Base-by-base conservation (phyloP, 169 alveolate genomes). In the Cryptosporidium felis region DNA sequence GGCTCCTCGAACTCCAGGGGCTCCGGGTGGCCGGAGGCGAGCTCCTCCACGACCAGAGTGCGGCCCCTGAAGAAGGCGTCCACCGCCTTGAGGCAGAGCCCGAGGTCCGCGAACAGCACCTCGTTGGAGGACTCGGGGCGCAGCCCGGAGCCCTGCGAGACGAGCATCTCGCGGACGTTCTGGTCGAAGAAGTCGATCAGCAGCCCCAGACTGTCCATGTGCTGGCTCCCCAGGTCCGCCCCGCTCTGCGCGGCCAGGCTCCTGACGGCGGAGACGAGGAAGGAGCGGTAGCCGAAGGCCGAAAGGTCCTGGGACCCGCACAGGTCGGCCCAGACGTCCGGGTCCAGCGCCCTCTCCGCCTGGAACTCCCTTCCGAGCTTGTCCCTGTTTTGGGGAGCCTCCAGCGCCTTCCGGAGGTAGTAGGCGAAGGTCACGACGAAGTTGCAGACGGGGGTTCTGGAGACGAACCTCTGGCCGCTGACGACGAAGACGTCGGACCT, bases 391-490 rank as follows among this genome's bases (percentile, higher is more conserved):
- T 65, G 81, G 21, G 60, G 46, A 2, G 12, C 30, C 2, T 65
- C 63, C n/a, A 65, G 59, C 14, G 36, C 32, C 0, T 18, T 65
- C 16, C 23, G 0, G 16, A 46, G 4, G 59, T 46, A 65, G 26
- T 6, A n/a, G 18, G 62, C 62, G 34, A 49, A 45, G 1, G 62
- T 23, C 16, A 65, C 49, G 21, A 32, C 49, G 18, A 44, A 18
- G 21, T 65, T 65, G 47, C 81, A 65, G 1, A 49, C 28, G 0
- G 81, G 59, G 16, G 81, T 65, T 32, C 49, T 65, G 41, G 63
- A 5, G 9, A 47, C 62, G 47, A 26, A 32, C 0, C 3, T 26
- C 21, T 65, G 44, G 16, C 47, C 62, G 2, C 40, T 32, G 8
- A 65, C 5, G 5, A 49, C 5, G 18, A n/a, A 12, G 4, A 23